Conservation (phyloP, 345 rosid species). For the Citrus medica region DNA sequence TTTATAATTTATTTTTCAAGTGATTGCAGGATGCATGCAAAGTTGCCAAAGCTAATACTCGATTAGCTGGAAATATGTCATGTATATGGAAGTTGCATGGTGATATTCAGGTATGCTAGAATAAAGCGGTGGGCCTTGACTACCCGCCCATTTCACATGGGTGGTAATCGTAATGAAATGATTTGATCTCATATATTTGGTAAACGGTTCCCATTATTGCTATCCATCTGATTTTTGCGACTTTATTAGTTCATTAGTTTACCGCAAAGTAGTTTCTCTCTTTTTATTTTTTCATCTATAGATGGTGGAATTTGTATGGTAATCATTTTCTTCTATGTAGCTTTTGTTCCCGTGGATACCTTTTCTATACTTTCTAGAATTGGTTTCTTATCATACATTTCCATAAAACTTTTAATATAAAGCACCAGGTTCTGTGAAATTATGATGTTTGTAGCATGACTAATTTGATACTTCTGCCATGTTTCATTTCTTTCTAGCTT, state of each 20-base stretch:
- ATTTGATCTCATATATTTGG: not conserved
- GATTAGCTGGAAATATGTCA: conserved; percentile 60
- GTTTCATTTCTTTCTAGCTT: conserved; percentile 47
- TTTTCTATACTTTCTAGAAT: not conserved
- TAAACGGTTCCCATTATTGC: not conserved
- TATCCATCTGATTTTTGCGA: not conserved
- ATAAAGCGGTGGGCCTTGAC: not conserved
- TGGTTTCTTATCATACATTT: not conserved
- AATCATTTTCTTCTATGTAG: not conserved
- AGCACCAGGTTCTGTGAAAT: not conserved
- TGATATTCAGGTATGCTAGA: conserved; percentile 65
- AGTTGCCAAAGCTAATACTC: conserved; percentile 46
- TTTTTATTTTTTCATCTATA: not conserved
- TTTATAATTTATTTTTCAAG: conserved; percentile 7
- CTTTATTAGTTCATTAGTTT: not conserved
- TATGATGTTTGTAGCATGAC: not conserved
- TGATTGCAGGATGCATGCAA: conserved; percentile 65
- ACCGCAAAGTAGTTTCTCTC: not conserved
- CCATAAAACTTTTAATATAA: not conserved
- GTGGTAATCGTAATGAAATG: not conserved
- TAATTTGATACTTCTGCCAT: conserved; percentile 10
- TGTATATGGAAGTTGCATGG: conserved; percentile 87
- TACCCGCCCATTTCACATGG: conserved; percentile 8
- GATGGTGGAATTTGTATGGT: not conserved
- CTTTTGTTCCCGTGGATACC: not conserved